These are phyloP conservation scores for Termitomyces sp. DNA, from an alignment of 768 basidiomycete species.

Conservation along the genomic window DNA sequence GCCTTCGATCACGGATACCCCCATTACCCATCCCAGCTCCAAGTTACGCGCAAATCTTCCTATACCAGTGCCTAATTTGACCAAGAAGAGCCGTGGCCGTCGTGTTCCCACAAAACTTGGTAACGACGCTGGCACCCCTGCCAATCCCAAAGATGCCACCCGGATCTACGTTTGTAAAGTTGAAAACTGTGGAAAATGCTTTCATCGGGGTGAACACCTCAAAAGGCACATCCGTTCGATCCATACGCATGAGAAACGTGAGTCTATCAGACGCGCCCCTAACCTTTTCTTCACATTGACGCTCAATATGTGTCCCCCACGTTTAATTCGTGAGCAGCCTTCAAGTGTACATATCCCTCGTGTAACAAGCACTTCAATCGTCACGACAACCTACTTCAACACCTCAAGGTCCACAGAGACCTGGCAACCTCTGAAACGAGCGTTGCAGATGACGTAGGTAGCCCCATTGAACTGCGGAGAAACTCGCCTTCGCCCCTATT, in stretches of 20 bases:
- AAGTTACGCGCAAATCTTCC: conserved; percentile 57
- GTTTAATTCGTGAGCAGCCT: conserved; percentile 43
- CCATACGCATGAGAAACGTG: conserved; percentile 83
- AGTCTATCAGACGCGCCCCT: conserved; percentile 28
- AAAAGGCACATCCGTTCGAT: conserved; percentile 79
- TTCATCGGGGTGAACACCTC: conserved; percentile 76
- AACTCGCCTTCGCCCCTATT: conserved; percentile 13
- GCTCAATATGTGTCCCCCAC: conserved; percentile 14
- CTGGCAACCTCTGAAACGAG: conserved; percentile 16
- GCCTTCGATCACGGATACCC: neutral
- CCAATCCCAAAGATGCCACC: conserved; percentile 18
- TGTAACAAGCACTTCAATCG: conserved; percentile 78
- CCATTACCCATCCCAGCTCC: conserved; percentile 37
- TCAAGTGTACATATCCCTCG: conserved; percentile 61
- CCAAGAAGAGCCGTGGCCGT: conserved; percentile 77
- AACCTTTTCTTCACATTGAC: conserved; percentile 11
- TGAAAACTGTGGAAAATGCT: conserved; percentile 75
- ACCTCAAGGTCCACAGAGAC: conserved; percentile 66
- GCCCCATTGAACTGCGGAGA: conserved; percentile 12
- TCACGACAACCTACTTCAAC: conserved; percentile 79
- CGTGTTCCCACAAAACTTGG: conserved; percentile 58
- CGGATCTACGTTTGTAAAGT: conserved; percentile 61
- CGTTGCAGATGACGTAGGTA: conserved; percentile 11
- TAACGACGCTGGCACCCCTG: conserved; percentile 9
- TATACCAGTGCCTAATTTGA: conserved; percentile 72